Percentiles rank a stretch among this genome's conserved stretches.
phyloP scores from a whole-genome alignment of 805 yeast genomes.

The Candida sakaeoensis region DNA sequence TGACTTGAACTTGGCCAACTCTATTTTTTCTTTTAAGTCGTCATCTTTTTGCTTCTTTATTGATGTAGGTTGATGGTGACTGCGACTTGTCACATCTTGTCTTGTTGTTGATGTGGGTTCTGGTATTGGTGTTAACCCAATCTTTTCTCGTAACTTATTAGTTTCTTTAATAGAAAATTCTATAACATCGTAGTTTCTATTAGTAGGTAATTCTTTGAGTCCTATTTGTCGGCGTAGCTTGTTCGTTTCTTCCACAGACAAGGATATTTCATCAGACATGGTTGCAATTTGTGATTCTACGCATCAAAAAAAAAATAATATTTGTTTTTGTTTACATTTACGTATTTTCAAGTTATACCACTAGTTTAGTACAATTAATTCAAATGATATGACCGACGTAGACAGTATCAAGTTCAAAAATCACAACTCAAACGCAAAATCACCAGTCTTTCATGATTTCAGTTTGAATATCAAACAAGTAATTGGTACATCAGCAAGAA shows the following conservation, averaged over 20 bases:
- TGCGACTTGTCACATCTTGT: slow-evolving; percentile 15
- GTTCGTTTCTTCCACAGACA: slow-evolving; percentile 44
- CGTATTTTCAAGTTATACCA: background rate
- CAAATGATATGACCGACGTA: slow-evolving; percentile 4
- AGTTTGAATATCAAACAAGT: slow-evolving; percentile 12
- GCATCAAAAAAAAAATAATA: background rate
- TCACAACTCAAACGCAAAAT: background rate
- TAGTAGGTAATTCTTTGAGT: slow-evolving; percentile 30
- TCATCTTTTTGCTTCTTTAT: slow-evolving; percentile 15
- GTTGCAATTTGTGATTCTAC: background rate
- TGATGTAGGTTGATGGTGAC: slow-evolving; percentile 13
- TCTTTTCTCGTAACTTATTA: slow-evolving; percentile 45
- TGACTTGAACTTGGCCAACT: slow-evolving; percentile 17
- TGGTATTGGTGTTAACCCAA: slow-evolving; percentile 53
- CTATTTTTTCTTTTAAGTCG: slow-evolving; percentile 13
- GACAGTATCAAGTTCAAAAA: background rate
- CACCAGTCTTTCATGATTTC: background rate
- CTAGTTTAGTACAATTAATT: background rate
- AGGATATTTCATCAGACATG: slow-evolving; percentile 21
- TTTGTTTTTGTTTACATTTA: slow-evolving; percentile 2
- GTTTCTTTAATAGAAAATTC: slow-evolving; percentile 50
- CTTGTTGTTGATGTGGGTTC: background rate
- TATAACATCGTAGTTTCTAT: slow-evolving; percentile 10
- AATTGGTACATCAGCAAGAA: slow-evolving; percentile 46
- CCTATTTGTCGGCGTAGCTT: slow-evolving; percentile 37